Percentiles rank a stretch among this genome's conserved stretches.
Conservation (phyloP, 2,329 filamentous ascomycete genomes). For the Colletotrichum horii region DNA sequence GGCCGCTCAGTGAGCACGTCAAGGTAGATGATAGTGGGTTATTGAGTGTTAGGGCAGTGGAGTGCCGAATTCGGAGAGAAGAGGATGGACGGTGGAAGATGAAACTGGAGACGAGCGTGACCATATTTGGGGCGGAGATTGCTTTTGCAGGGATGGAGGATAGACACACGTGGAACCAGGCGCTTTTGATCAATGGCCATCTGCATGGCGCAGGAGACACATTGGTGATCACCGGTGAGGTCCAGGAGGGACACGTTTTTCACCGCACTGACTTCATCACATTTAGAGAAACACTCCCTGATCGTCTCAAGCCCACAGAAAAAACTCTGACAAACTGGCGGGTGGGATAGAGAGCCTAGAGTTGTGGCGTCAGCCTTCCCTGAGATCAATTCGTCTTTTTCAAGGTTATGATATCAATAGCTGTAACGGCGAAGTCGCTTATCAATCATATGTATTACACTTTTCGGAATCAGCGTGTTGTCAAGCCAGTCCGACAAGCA, state of each 20-base stretch:
- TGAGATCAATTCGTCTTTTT: rapidly evolving
- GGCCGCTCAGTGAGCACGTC: not conserved
- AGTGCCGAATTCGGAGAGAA: not conserved
- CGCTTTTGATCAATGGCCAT: rapidly evolving
- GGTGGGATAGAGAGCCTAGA: rapidly evolving
- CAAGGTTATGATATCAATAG: rapidly evolving
- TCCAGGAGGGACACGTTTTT: not conserved
- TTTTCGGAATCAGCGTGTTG: not conserved
- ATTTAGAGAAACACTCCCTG: not conserved
- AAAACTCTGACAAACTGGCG: not conserved
- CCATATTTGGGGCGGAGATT: not conserved
- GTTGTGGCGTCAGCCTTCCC: rapidly evolving
- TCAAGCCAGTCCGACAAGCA: rapidly evolving
- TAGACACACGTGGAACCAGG: not conserved
- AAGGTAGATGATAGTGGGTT: rapidly evolving
- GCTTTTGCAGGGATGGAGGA: not conserved
- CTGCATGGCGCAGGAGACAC: not conserved
- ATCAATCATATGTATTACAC: rapidly evolving
- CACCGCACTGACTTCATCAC: not conserved
- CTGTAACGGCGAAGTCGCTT: not conserved
- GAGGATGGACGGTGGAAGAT: not conserved
- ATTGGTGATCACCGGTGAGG: not conserved
- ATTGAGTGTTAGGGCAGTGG: rapidly evolving
- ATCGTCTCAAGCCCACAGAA: not conserved
- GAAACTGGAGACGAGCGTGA: not conserved